These are phyloP conservation scores for Diospyros kaki DNA, from an alignment of 148 eudicot species.

Conservation along the genomic window DNA sequence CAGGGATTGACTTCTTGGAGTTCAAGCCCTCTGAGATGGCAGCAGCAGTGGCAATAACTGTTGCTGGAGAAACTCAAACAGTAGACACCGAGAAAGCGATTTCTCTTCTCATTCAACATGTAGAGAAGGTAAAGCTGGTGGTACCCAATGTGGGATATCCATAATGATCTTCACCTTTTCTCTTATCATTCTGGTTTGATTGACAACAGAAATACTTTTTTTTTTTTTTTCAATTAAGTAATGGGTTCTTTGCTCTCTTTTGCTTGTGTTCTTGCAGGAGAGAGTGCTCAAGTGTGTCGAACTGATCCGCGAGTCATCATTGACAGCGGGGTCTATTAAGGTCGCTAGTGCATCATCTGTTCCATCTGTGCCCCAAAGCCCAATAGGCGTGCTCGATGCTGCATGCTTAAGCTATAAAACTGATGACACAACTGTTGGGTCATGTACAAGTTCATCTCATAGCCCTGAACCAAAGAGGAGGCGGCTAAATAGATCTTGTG, in stretches of 20 bases:
- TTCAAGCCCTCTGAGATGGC: slow-evolving; percentile 92
- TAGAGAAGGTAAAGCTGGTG: slow-evolving; percentile 55
- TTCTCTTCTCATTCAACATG: slow-evolving; percentile 33
- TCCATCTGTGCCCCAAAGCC: slow-evolving; percentile 60
- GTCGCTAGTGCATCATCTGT: slow-evolving; percentile 15
- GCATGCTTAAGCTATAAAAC: slow-evolving; percentile 68
- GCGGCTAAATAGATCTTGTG: slow-evolving; percentile 38
- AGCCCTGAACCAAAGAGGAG: slow-evolving; percentile 49
- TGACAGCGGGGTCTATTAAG: slow-evolving; percentile 16
- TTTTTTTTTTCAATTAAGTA: too few species aligned
- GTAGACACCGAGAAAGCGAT: slow-evolving; percentile 47
- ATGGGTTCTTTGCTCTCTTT: neutral
- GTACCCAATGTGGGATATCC: neutral
- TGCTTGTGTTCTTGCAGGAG: slow-evolving; percentile 40
- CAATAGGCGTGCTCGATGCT: slow-evolving; percentile 78
- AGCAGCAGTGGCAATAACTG: slow-evolving; percentile 85
- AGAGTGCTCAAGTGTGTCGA: slow-evolving; percentile 61
- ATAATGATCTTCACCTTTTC: neutral
- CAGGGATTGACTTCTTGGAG: slow-evolving; percentile 83
- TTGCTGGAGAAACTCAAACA: slow-evolving; percentile 47
- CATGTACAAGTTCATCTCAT: slow-evolving; percentile 50
- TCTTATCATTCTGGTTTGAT: slow-evolving; percentile 9
- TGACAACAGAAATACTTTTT: neutral
- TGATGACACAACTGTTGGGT: slow-evolving; percentile 50
- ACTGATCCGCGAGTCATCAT: slow-evolving; percentile 39